These are phyloP conservation scores for Colletotrichum musicola DNA, from an alignment of 2,329 filamentous ascomycete species.

Conservation along the genomic window DNA sequence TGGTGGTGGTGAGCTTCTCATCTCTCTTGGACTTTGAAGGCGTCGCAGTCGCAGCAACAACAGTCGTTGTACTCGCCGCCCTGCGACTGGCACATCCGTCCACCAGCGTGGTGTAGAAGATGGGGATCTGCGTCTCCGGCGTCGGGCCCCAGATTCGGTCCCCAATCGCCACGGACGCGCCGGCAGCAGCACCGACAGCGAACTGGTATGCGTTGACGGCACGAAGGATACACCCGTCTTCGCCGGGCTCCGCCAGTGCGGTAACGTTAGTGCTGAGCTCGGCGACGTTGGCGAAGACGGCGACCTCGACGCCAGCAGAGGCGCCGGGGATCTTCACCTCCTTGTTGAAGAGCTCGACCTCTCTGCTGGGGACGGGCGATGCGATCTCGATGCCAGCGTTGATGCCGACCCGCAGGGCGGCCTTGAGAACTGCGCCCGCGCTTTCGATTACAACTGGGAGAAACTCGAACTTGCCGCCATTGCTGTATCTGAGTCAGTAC, in stretches of 20 bases:
- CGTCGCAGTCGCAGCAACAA: constrained; percentile 42
- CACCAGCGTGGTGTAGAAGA: constrained; percentile 66
- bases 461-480: constrained; percentile 68
- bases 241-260: constrained; percentile 46
- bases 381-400: constrained; percentile 57
- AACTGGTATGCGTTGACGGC: constrained; percentile 64
- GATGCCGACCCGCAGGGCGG: constrained; percentile 60
- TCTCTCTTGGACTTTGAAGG: constrained; percentile 36
- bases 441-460: constrained; percentile 64
- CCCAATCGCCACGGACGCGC: constrained; percentile 61
- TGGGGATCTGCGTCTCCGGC: constrained; percentile 58
- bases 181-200: constrained; percentile 66
- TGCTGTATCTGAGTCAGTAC: constrained; percentile 47
- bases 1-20: constrained; percentile 52
- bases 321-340: constrained; percentile 44
- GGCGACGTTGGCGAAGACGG: constrained; percentile 65
- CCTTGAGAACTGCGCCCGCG: constrained; percentile 56
- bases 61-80: constrained; percentile 43
- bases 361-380: constrained; percentile 35
- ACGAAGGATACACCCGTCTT: constrained; percentile 57
- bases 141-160: constrained; percentile 63
- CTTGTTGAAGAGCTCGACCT: constrained; percentile 33
- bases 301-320: constrained; percentile 60
- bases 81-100: constrained; percentile 50
- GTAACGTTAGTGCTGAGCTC: constrained; percentile 67